Evolutionary conservation across 2,329 filamentous ascomycete species (phyloP).

Genomic region (Colletotrichum limetticola): DNA sequence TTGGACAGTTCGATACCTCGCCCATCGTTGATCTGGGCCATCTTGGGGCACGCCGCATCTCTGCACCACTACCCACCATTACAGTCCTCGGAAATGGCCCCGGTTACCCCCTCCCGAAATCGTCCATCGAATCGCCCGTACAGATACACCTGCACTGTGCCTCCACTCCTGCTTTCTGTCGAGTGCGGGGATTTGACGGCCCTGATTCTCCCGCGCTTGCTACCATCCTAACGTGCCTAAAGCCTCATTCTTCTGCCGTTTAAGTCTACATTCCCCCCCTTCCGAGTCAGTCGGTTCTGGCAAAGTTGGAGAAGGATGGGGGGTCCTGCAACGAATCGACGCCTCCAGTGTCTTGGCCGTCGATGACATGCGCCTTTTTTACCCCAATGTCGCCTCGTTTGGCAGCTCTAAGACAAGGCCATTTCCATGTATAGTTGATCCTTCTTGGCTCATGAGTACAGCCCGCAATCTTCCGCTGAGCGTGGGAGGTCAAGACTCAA

Average conservation of each 20-base stretch:
- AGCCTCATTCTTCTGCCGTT: constrained; percentile 23
- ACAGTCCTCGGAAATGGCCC: constrained; percentile 17
- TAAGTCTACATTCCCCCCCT: constrained; percentile 25
- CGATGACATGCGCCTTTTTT: constrained; percentile 9
- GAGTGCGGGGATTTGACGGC: constrained; percentile 35
- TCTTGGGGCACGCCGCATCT: not conserved
- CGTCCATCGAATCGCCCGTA: constrained; percentile 13
- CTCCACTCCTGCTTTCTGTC: constrained; percentile 33
- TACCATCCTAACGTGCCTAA: constrained; percentile 10
- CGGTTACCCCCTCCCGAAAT: constrained; percentile 21
- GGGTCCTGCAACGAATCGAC: constrained; percentile 10
- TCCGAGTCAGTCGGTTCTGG: constrained; percentile 28
- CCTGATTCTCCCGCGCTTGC: constrained; percentile 32
- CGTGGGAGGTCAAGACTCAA: constrained; percentile 14
- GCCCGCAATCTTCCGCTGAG: constrained; percentile 27
- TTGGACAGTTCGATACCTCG: constrained; percentile 18
- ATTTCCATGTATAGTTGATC: constrained; percentile 29
- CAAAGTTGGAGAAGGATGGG: constrained; percentile 19
- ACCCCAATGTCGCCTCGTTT: constrained; percentile 28
- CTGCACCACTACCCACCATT: constrained; percentile 27
- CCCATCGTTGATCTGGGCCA: not conserved
- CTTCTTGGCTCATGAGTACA: constrained; percentile 21
- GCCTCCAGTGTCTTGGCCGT: constrained; percentile 21
- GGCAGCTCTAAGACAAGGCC: constrained; percentile 21
- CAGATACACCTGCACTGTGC: constrained; percentile 21